phyloP scores from a whole-genome alignment of 108 stramenopile species.

The Skeletonema tropicum region DNA sequence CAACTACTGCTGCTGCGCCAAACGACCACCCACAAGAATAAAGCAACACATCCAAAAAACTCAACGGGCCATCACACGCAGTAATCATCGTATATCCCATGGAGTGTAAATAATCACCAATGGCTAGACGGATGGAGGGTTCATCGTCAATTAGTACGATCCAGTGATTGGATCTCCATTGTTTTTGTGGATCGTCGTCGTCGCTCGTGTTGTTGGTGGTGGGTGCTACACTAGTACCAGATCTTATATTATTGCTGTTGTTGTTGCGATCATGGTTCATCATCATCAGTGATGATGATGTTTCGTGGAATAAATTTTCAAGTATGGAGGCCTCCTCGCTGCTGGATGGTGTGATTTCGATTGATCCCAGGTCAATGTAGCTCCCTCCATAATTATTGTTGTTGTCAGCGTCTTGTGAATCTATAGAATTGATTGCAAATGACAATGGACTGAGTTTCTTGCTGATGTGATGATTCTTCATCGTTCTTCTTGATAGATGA shows the following conservation, averaged over 20 bases:
- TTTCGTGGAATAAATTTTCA: too few relatives aligned
- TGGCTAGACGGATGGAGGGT: conserved; percentile 74
- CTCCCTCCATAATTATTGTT: not conserved
- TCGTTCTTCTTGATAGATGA: too few relatives aligned
- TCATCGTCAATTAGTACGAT: conserved; percentile 87
- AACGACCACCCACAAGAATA: conserved; percentile 33
- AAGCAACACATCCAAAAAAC: conserved; percentile 54
- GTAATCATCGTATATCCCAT: conserved; percentile 67
- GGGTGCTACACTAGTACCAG: too few relatives aligned
- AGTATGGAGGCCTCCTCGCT: too few relatives aligned
- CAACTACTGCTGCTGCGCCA: too few relatives aligned
- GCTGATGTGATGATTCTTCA: not conserved
- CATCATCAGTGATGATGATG: too few relatives aligned
- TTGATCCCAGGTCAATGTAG: not conserved
- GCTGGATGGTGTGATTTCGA: not conserved
- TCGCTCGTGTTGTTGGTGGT: too few relatives aligned
- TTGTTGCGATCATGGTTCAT: too few relatives aligned
- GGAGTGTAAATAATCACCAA: conserved; percentile 76
- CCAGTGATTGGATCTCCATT: conserved; percentile 58
- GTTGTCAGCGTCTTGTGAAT: not conserved
- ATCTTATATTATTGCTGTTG: too few relatives aligned
- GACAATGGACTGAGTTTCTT: not conserved
- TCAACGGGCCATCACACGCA: conserved; percentile 71
- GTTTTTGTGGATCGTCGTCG: not conserved
- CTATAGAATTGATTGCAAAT: not conserved